Percentiles rank a stretch among this genome's conserved stretches.
phyloP scores from a whole-genome alignment of 1,284 basidiomycete genomes.

The Melampsora larici-populina region DNA sequence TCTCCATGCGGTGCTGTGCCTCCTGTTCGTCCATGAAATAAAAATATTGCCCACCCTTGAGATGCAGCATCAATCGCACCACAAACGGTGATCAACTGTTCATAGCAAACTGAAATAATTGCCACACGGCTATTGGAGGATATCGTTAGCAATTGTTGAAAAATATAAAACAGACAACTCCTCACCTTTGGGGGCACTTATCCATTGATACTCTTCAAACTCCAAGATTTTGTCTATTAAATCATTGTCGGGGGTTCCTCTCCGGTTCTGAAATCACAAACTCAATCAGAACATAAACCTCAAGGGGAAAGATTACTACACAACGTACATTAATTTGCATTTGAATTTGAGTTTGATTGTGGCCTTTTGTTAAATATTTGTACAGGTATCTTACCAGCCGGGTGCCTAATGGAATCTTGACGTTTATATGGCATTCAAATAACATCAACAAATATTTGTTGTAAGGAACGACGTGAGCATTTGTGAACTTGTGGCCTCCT shows the following conservation, averaged over 20 bases:
- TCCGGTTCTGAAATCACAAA: no score
- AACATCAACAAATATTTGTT: slow-evolving; percentile 51
- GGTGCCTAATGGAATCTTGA: slow-evolving; percentile 55
- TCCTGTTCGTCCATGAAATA: no score
- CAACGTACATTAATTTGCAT: slow-evolving; percentile 43
- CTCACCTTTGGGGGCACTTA: slow-evolving; percentile 54
- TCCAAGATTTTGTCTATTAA: slow-evolving; percentile 54
- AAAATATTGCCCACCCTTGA: no score
- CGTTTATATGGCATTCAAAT: slow-evolving; percentile 60
- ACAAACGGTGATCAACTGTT: no score
- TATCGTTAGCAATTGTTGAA: no score
- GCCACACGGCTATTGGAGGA: no score
- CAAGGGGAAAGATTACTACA: neutral
- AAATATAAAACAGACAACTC: no score
- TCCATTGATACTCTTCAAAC: slow-evolving; percentile 55
- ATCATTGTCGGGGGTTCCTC: no score
- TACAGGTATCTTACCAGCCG: slow-evolving; percentile 57
- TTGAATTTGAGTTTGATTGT: slow-evolving; percentile 52
- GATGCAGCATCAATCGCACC: no score
- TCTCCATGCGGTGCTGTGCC: no score
- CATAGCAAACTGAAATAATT: no score
- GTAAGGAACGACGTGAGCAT: slow-evolving; percentile 56
- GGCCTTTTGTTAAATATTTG: slow-evolving; percentile 60
- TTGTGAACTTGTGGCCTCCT: slow-evolving; percentile 42
- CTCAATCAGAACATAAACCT: no score